phyloP scores from a whole-genome alignment of 2,329 filamentous ascomycete genomes.

The Colletotrichum plurivorum region DNA sequence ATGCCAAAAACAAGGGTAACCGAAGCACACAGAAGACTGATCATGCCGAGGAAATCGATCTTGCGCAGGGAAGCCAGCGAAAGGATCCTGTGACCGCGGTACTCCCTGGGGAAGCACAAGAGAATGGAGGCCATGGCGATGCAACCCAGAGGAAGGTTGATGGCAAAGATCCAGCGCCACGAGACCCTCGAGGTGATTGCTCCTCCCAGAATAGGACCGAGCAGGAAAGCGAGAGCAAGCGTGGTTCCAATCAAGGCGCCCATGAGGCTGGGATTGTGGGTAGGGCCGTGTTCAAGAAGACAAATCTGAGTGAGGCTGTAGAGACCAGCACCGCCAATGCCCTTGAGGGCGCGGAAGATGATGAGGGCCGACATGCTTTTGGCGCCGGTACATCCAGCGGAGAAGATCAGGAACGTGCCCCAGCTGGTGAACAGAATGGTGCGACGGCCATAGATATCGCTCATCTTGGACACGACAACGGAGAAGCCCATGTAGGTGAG shows the following conservation, averaged over 20 bases:
- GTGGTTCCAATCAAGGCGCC: conserved; percentile 70
- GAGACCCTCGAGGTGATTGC: conserved; percentile 65
- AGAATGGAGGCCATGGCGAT: conserved; percentile 62
- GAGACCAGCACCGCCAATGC: conserved; percentile 72
- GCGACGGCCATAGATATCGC: conserved; percentile 71
- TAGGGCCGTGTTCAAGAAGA: conserved; percentile 69
- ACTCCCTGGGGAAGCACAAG: conserved; percentile 60
- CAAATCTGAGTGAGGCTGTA: conserved; percentile 73
- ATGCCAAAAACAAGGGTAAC: conserved; percentile 69
- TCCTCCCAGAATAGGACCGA: conserved; percentile 72
- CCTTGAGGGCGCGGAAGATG: conserved; percentile 70
- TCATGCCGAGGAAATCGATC: conserved; percentile 67
- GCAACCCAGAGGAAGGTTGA: conserved; percentile 70
- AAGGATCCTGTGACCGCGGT: conserved; percentile 50
- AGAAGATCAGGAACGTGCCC: conserved; percentile 69
- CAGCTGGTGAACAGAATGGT: conserved; percentile 65
- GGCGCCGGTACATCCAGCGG: conserved; percentile 66
- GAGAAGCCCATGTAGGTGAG: conserved; percentile 72
- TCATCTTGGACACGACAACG: conserved; percentile 70
- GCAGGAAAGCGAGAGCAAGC: conserved; percentile 69
- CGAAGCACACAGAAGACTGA: conserved; percentile 65
- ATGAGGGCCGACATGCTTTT: conserved; percentile 68
- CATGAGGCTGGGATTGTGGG: conserved; percentile 65
- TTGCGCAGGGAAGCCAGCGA: conserved; percentile 59
- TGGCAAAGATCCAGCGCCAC: conserved; percentile 74